A percentile compares a stretch with the other conserved stretches of the same genome.
phyloP scores from a whole-genome alignment of 768 basidiomycete genomes.

The Suillus hirtellus region DNA sequence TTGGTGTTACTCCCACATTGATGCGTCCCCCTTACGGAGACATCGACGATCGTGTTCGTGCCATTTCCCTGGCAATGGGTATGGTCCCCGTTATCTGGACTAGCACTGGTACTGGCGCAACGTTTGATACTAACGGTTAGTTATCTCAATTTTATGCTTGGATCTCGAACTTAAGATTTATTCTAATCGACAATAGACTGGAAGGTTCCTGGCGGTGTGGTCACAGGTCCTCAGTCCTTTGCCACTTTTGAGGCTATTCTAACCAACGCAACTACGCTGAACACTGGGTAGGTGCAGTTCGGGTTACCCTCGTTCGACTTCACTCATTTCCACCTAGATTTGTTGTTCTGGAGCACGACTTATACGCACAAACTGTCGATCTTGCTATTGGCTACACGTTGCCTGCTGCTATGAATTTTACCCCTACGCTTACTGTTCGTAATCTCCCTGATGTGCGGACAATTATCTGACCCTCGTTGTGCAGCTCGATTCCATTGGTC shows the following conservation, averaged over 20 bases:
- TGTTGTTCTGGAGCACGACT: constrained; percentile 87
- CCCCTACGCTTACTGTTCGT: constrained; percentile 64
- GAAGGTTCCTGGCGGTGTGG: constrained; percentile 79
- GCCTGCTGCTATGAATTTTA: constrained; percentile 66
- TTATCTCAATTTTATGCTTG: neutral
- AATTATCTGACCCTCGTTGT: constrained; percentile 1
- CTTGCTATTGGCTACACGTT: constrained; percentile 88
- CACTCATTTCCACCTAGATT: constrained; percentile 48
- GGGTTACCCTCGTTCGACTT: neutral
- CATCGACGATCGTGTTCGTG: constrained; percentile 92
- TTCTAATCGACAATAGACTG: constrained; percentile 55
- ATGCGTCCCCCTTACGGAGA: constrained; percentile 87
- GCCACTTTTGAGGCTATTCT: constrained; percentile 76
- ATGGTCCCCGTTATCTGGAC: constrained; percentile 93
- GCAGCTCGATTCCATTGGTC: constrained; percentile 73
- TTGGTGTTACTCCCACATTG: constrained; percentile 75
- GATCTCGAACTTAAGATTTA: neutral
- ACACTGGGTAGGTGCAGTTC: constrained; percentile 51
- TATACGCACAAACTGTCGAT: constrained; percentile 83
- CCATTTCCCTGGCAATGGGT: constrained; percentile 89
- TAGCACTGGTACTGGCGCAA: constrained; percentile 47
- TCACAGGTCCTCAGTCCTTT: constrained; percentile 64
- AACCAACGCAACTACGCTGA: constrained; percentile 56
- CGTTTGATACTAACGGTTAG: constrained; percentile 75
- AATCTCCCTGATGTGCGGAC: neutral